phyloP scores from a whole-genome alignment of 202 grass and related monocot species.

The Sporobolus alterniflorus region DNA sequence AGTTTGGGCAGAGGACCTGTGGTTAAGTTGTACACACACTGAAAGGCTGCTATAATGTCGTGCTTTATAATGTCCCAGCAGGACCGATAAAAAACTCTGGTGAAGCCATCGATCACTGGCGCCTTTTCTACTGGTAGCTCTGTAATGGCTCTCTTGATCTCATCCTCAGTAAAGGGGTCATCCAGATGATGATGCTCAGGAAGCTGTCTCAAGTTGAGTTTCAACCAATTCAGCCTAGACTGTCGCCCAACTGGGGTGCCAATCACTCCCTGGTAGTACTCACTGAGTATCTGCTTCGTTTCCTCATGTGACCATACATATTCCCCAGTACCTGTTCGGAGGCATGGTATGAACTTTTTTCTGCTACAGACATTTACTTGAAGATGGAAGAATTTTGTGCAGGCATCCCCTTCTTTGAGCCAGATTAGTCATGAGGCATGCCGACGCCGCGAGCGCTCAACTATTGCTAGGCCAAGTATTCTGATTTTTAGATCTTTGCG shows the following conservation, averaged over 20 bases:
- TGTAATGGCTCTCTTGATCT: background rate
- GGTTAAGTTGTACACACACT: accelerated
- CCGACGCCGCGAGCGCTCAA: background rate
- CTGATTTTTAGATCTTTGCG: background rate
- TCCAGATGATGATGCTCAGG: no score
- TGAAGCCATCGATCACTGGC: background rate
- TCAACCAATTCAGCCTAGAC: background rate
- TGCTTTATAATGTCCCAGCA: background rate
- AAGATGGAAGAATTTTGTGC: background rate
- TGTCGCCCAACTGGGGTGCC: background rate
- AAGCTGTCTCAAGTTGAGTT: no score
- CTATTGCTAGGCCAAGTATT: background rate
- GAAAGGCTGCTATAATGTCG: background rate
- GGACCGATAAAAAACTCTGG: background rate
- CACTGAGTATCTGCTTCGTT: background rate
- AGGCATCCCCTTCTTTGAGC: background rate
- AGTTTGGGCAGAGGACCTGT: background rate
- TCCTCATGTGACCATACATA: no score
- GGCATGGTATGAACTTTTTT: background rate
- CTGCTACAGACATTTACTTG: background rate
- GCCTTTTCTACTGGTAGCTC: background rate
- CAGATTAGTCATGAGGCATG: background rate
- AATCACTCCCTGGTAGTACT: background rate
- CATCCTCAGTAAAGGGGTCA: background rate
- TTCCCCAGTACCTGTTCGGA: no score